Evolutionary conservation across 2,329 filamentous ascomycete species (phyloP).

Genomic region (Aaosphaeria pasadenensis): DNA sequence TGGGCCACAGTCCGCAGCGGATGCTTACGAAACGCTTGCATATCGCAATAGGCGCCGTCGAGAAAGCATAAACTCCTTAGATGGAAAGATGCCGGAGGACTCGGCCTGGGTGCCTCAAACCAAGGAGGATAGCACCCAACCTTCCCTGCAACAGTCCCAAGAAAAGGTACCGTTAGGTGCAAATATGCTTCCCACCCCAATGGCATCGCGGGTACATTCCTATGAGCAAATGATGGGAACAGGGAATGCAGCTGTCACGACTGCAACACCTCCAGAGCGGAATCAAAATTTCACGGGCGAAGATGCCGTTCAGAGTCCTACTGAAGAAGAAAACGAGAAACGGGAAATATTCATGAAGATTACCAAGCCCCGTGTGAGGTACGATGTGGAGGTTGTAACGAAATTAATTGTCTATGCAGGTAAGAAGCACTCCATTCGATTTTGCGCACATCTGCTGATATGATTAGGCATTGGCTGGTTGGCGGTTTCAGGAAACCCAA

Average conservation of each 20-base stretch:
- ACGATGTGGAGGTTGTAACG: constrained; percentile 98
- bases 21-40: constrained; percentile 92
- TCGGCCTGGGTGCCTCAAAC: constrained; percentile 15
- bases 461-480: constrained; percentile 78
- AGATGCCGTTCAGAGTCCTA: constrained; percentile 16
- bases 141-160: constrained; percentile 19
- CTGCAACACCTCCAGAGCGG: constrained; percentile 24
- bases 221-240: constrained; percentile 74
- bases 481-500: constrained; percentile 70
- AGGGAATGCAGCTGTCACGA: constrained; percentile 43
- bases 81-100: constrained; percentile 27
- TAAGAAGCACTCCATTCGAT: constrained; percentile 44
- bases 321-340: constrained; percentile 37
- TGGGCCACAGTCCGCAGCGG: constrained; percentile 91
- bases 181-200: constrained; percentile 48
- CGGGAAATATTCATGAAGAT: constrained; percentile 78
- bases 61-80: constrained; percentile 54
- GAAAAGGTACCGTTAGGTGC: constrained; percentile 37
- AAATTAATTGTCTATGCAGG: constrained; percentile 94
- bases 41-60: constrained; percentile 73
- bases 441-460: neutral
- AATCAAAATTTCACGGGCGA: constrained; percentile 32
- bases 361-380: constrained; percentile 82
- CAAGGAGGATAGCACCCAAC: constrained; percentile 18
- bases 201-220: constrained; percentile 52